Evolutionary conservation across 2,329 filamentous ascomycete species (phyloP).

Genomic region (Colletotrichum camelliae): DNA sequence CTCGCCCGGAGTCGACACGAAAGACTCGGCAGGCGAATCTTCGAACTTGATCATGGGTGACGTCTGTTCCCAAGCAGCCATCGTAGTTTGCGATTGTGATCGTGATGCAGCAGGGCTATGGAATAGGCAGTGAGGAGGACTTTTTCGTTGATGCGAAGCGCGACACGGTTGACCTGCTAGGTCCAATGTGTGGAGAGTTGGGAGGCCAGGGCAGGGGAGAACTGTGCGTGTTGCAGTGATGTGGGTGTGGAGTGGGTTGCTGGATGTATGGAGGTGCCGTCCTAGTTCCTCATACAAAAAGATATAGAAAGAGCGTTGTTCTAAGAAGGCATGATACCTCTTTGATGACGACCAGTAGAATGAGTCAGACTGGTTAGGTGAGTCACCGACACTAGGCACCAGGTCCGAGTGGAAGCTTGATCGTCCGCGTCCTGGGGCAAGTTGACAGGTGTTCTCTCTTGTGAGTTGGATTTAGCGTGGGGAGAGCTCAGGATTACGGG

Average conservation of each 20-base stretch:
- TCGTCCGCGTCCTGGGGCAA: background rate
- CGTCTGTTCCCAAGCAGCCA: conserved; percentile 45
- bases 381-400: conserved; percentile 16
- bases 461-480: background rate
- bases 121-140: background rate
- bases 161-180: background rate
- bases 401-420: background rate
- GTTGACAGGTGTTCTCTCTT: conserved; percentile 20
- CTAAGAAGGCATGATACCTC: conserved; percentile 26
- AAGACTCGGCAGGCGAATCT: conserved; percentile 58
- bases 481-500: background rate
- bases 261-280: conserved; percentile 35
- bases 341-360: conserved; percentile 26
- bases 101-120: background rate
- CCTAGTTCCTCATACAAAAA: conserved; percentile 42
- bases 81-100: conserved; percentile 30
- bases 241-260: background rate
- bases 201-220: background rate
- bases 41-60: conserved; percentile 58
- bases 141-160: background rate
- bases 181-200: background rate
- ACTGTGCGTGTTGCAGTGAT: conserved; percentile 13
- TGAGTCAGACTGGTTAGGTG: conserved; percentile 25
- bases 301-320: conserved; percentile 6
- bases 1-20: conserved; percentile 56